Base-by-base conservation (phyloP, 177 flowering plant species). In the Vitis hybrid region DNA sequence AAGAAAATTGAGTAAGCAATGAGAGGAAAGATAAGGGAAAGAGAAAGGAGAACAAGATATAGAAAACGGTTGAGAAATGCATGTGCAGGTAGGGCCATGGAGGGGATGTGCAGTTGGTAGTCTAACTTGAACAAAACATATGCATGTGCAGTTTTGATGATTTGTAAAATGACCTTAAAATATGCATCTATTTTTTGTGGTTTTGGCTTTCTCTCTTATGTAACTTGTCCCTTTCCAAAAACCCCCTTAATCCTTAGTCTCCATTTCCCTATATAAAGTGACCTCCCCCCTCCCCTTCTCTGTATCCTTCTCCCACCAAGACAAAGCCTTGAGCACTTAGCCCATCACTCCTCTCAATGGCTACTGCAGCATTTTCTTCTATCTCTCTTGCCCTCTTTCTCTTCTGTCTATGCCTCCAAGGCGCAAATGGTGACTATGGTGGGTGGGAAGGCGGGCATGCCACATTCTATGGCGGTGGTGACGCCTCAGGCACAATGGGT, bases 401-500 rank as follows among this genome's bases (percentile, higher is more conserved):
- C 45, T 57, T 78, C 67, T 49, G 56, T 66, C 15, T 75, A 10
- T 72, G 52, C 71, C 69, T 79, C 1, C 67, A 13, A 0, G 66
- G 51, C 30, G 30, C 75, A 50, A 50, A 56, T 60, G 85, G 71
- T 2, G 88, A 77, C 69, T 73, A 77, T 58, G 85, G 84, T 6
- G 85, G 82, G 3, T 87, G 89, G 91, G 54, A 73, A 49, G 63
- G 74, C 39, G 89, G 79, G n/a, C 90, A 87, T 50, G 90, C 92
- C 74, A 87, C 92, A 1, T 88, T 88, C 72, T 88, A 88, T 58
- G 92, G 92, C 6, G 92, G 92, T 0, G 87, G 89, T 51, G 92
- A 88, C 19, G 92, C 92, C 5, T 80, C 90, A 6, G 92, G 92
- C 79, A 88, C 92, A 48, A 88, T 88, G 92, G 92, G 90, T 88